Conservation (phyloP, 2,329 filamentous ascomycete genomes). For the Grosmannia clavigera region DNA sequence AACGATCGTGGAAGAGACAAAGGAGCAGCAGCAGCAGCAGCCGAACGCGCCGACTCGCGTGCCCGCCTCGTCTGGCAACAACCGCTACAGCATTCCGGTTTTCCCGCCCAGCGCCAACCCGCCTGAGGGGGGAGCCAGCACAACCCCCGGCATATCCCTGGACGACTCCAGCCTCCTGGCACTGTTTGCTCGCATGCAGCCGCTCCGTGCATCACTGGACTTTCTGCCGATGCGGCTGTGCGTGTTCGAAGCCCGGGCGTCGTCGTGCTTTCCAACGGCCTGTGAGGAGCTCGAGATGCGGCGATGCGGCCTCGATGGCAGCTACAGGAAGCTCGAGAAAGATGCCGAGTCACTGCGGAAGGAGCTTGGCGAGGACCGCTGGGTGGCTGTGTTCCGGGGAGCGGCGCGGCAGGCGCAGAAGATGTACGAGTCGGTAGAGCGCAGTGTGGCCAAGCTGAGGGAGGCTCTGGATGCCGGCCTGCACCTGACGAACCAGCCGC, state of each 20-base stretch:
- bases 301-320: conserved; percentile 62
- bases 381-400: conserved; percentile 90
- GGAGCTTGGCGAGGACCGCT: conserved; percentile 88
- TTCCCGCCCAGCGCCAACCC: conserved; percentile 52
- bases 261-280: conserved; percentile 72
- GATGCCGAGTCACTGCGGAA: conserved; percentile 83
- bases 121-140: conserved; percentile 22
- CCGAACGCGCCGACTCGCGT: conserved; percentile 27
- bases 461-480: conserved; percentile 66
- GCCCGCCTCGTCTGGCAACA: conserved; percentile 33
- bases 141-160: conserved; percentile 41
- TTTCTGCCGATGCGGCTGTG: conserved; percentile 92
- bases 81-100: conserved; percentile 55
- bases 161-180: conserved; percentile 83
- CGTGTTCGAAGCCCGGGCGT: conserved; percentile 69
- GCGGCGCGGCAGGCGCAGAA: conserved; percentile 86
- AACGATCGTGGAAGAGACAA: conserved; percentile 83
- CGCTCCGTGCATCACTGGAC: conserved; percentile 80
- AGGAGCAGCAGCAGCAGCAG: conserved; percentile 24
- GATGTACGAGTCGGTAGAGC: conserved; percentile 91
- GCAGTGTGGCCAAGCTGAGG: conserved; percentile 70
- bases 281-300: conserved; percentile 78
- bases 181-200: conserved; percentile 91
- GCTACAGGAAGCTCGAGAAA: conserved; percentile 75
- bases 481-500: conserved; percentile 58